Conservation (phyloP, 2,329 filamentous ascomycete genomes). For the Aspergillus udagawae region DNA sequence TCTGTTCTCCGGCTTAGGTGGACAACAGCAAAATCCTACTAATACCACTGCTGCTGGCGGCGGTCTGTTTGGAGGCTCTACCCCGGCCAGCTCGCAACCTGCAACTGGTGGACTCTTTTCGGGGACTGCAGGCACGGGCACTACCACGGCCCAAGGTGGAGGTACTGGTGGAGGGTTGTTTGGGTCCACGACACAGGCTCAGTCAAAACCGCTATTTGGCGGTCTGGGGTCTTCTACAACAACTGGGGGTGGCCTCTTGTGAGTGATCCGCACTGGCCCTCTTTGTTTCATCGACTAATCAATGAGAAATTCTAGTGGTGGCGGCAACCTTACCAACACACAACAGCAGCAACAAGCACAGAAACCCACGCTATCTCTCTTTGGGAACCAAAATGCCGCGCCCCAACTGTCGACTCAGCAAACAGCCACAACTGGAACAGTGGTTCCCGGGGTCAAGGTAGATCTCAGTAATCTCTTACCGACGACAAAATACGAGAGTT, state of each 20-base stretch:
- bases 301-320: slow-evolving; percentile 13
- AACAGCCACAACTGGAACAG: slow-evolving; percentile 28
- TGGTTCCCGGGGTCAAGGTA: slow-evolving; percentile 69
- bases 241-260: slow-evolving; percentile 32
- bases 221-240: slow-evolving; percentile 26
- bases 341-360: slow-evolving; percentile 46
- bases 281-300: background rate
- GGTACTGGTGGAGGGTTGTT: slow-evolving; percentile 31
- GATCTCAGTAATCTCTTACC: slow-evolving; percentile 74
- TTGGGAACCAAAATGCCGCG: slow-evolving; percentile 31
- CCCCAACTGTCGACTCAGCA: slow-evolving; percentile 31
- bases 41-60: slow-evolving; percentile 21
- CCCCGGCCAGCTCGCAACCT: slow-evolving; percentile 28
- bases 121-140: slow-evolving; percentile 12
- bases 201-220: slow-evolving; percentile 34
- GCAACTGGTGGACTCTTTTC: slow-evolving; percentile 24
- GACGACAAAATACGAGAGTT: slow-evolving; percentile 88
- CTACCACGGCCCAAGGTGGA: slow-evolving; percentile 19
- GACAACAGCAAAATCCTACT: slow-evolving; percentile 25
- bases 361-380: slow-evolving; percentile 41
- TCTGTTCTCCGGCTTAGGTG: slow-evolving; percentile 30
- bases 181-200: slow-evolving; percentile 30
- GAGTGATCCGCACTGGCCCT: slow-evolving; percentile 14
- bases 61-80: slow-evolving; percentile 26
- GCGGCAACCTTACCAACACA: slow-evolving; percentile 21